Base-by-base conservation (phyloP, 116 monocot genomes). In the Cymodocea nodosa region DNA sequence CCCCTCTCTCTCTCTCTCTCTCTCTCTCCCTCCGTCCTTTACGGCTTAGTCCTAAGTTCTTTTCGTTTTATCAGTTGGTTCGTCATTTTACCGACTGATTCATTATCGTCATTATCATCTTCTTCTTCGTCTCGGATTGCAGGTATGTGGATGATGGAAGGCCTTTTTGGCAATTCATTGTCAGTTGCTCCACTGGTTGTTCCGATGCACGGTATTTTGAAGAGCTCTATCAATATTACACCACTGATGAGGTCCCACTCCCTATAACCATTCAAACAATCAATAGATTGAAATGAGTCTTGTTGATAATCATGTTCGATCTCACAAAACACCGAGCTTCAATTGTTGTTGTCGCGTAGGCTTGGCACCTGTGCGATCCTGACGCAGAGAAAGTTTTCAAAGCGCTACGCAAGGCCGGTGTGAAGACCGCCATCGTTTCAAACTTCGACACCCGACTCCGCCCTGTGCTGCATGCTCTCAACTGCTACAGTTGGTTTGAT, bases 91-190 rank as follows among this genome's bases (percentile, higher is more conserved):
- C 17, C 8, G 44, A 23, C 6, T 62, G 51, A 51, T 60, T 18
- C 1, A 34, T 61, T 19, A 24, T 20, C 23, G n/a, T n/a, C n/a
- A n/a, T n/a, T n/a, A n/a, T n/a, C n/a, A n/a, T n/a, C n/a, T n/a
- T n/a, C n/a, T n/a, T n/a, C n/a, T n/a, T n/a, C n/a, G 22, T 51
- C 36, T 49, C 12, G 14, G 1, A n/a, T 50, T 78, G 22, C 73
- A 97, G 97, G 78, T 97, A 97, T 74, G 97, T 97, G 23, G 82
- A 88, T 77, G 97, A 97, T 75, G 97, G 97, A 23, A 83, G 91
- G 51, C 83, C 91, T 19, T 97, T 97, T 77, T 97, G 97, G 91
- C 85, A 91, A 75, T 82, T 82, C 66, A 97, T 97, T 51, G 97
- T 91, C 65, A 85, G 76, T 69, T 85, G 85, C 62, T 85, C 97